phyloP scores from a whole-genome alignment of 1,139 yeast genomes.

The Barnettozyma hawaiiensis region DNA sequence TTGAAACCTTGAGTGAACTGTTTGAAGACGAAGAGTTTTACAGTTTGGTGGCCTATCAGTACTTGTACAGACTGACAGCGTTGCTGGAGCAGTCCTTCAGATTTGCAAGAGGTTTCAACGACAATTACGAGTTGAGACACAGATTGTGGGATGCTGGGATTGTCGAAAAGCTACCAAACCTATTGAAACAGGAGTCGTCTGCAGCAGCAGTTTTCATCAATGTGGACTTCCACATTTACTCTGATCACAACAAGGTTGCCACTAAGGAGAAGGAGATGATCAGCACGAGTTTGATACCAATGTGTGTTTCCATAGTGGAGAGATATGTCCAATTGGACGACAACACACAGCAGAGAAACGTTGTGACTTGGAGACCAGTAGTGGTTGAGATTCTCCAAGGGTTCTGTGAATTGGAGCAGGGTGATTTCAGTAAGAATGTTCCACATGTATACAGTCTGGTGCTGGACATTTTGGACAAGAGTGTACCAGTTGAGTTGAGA shows the following conservation, averaged over 20 bases:
- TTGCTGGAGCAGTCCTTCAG: slow-evolving; percentile 64
- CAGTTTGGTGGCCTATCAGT: slow-evolving; percentile 57
- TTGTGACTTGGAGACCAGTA: slow-evolving; percentile 87
- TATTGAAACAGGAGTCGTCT: slow-evolving; percentile 85
- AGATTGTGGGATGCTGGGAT: slow-evolving; percentile 89
- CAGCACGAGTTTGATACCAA: slow-evolving; percentile 46
- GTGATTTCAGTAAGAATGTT: slow-evolving; percentile 61
- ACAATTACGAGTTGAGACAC: slow-evolving; percentile 78
- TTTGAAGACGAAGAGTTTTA: slow-evolving; percentile 65
- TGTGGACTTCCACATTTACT: slow-evolving; percentile 75
- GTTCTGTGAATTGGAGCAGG: slow-evolving; percentile 67
- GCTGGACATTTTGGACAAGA: slow-evolving; percentile 61
- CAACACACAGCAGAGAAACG: slow-evolving; percentile 69
- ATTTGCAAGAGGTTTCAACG: slow-evolving; percentile 84
- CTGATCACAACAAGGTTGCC: slow-evolving; percentile 41
- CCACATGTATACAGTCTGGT: slow-evolving; percentile 66
- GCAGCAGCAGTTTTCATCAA: slow-evolving; percentile 85
- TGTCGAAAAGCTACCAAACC: slow-evolving; percentile 86
- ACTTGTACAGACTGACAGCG: slow-evolving; percentile 53
- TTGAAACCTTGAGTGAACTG: slow-evolving; percentile 79
- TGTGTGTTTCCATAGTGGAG: slow-evolving; percentile 64
- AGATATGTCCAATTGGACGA: slow-evolving; percentile 73
- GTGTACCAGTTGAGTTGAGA: slow-evolving; percentile 65
- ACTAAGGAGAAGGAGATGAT: slow-evolving; percentile 34
- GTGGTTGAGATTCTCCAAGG: slow-evolving; percentile 84